Evolutionary conservation across 306 rosid genomes (phyloP).

Genomic region (Vigna nakashimae): DNA sequence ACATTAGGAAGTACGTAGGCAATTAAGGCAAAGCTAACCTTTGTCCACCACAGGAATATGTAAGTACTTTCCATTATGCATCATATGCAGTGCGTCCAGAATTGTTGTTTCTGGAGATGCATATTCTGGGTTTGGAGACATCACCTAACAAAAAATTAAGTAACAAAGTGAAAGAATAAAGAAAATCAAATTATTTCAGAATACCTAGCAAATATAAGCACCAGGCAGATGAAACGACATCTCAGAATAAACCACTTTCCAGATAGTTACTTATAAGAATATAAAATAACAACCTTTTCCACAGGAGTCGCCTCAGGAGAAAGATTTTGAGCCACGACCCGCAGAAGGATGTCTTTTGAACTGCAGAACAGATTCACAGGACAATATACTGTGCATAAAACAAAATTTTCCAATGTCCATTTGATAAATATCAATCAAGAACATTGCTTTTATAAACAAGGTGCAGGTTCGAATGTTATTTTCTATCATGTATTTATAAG

Average conservation of each 20-base stretch:
- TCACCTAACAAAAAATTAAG: slow-evolving; percentile 60
- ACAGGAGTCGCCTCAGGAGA: slow-evolving; percentile 81
- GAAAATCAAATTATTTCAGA: slow-evolving; percentile 14
- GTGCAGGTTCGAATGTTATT: slow-evolving; percentile 34
- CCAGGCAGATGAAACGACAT: slow-evolving; percentile 35
- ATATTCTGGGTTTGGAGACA: slow-evolving; percentile 94
- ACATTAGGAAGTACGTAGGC: slow-evolving; percentile 22
- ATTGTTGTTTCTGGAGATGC: slow-evolving; percentile 82
- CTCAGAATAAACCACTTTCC: slow-evolving; percentile 54
- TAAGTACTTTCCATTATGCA: slow-evolving; percentile 95
- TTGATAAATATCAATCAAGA: slow-evolving; percentile 24
- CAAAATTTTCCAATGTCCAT: slow-evolving; percentile 20
- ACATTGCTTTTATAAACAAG: slow-evolving; percentile 22
- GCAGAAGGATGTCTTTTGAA: slow-evolving; percentile 94
- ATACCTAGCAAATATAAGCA: slow-evolving; percentile 31
- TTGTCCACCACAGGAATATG: slow-evolving; percentile 95
- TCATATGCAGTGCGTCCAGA: slow-evolving; percentile 90
- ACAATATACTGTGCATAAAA: slow-evolving; percentile 39
- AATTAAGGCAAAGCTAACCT: slow-evolving; percentile 60
- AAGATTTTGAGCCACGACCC: slow-evolving; percentile 85
- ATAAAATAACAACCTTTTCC: slow-evolving; percentile 67
- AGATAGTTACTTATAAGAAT: slow-evolving; percentile 48
- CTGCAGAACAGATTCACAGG: slow-evolving; percentile 57
- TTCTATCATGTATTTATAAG: slow-evolving; percentile 2
- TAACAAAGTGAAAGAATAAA: not conserved